Evolutionary conservation across 2,329 filamentous ascomycete genomes (phyloP), one percentile per base, ranked within the genome.

Genomic region (Fusarium longipes): DNA sequence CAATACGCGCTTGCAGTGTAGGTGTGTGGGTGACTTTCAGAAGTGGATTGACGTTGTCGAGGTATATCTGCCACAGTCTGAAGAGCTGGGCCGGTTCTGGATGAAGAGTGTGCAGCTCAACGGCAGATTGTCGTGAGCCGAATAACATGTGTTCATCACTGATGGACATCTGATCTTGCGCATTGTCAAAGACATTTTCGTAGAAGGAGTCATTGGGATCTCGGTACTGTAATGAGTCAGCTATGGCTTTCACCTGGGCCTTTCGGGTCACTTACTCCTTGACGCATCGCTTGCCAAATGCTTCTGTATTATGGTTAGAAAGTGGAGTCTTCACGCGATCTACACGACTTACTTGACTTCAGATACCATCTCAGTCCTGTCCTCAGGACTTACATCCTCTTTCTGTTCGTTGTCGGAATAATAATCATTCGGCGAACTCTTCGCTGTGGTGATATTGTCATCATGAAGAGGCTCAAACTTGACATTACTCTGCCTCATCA

Each of bases 1-100:
- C 79, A 7, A 89, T 81, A 5, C 79, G 81, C 2, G 71, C 67
- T 62, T 89, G 86, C 0, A 89, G 70, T 2, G 75, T 87, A 0
- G 87, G 86, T 0, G 82, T 81, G 66, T 89, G 87, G 0, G 84
- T 84, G 33, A 89, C 78, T 51, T 87, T 88, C n/a, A 88, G 74
- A 4, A 89, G 65, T 0, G 87, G 86, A 63, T 89, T 80, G 49
- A 89, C 82, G 38, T 87, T 87, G 27, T 87, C 82, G 1, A 89
- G 74, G 63, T 86, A 89, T 1, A 83, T 75, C 70, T 89, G 86
- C 86, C 87, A 89, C 1, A 86, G 75, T 24, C 77, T 73, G 57
- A 86, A 82, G 8, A 84, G 82, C 0, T 82, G 77, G 2, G 78
- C 76, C 0, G 79, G 78, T 0, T 78, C 71, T 0, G 83, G 83